phyloP scores from a whole-genome alignment of 441 rosid species.

The Erodium texanum region DNA sequence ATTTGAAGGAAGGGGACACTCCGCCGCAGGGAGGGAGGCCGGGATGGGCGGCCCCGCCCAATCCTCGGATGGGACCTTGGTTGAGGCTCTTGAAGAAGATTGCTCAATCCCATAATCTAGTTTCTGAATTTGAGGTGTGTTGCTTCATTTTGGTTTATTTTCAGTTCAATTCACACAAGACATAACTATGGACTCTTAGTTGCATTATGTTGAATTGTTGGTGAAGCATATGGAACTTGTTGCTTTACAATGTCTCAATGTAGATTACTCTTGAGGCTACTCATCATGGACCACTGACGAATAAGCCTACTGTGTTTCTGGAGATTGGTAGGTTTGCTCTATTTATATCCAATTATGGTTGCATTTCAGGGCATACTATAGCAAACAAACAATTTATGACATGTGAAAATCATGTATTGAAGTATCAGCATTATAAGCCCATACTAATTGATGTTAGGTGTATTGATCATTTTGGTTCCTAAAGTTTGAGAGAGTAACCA shows the following conservation, averaged over 20 bases:
- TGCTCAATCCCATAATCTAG: conserved; percentile 52
- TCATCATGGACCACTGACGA: conserved; percentile 75
- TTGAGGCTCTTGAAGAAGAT: conserved; percentile 53
- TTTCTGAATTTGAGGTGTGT: conserved; percentile 83
- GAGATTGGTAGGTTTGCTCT: conserved; percentile 50
- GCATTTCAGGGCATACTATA: neutral
- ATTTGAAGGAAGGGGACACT: conserved; percentile 53
- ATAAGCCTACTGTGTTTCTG: conserved; percentile 66
- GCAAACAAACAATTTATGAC: neutral
- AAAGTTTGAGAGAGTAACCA: neutral
- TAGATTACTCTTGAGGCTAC: conserved; percentile 84
- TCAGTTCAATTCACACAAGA: neutral
- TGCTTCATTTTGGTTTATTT: neutral
- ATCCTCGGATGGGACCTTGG: conserved; percentile 86
- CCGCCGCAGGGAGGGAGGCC: conserved; percentile 79
- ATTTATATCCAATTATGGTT: neutral
- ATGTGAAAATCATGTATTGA: neutral
- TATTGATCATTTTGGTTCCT: neutral
- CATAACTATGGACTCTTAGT: neutral
- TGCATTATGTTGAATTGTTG: neutral
- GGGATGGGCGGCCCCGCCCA: conserved; percentile 79
- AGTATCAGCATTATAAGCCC: neutral
- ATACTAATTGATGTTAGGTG: neutral
- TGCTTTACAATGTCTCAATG: neutral
- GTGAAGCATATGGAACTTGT: neutral